These are phyloP conservation scores for Fusarium keratoplasticum DNA, from an alignment of 2,329 filamentous ascomycete genomes.

Conservation along the genomic window DNA sequence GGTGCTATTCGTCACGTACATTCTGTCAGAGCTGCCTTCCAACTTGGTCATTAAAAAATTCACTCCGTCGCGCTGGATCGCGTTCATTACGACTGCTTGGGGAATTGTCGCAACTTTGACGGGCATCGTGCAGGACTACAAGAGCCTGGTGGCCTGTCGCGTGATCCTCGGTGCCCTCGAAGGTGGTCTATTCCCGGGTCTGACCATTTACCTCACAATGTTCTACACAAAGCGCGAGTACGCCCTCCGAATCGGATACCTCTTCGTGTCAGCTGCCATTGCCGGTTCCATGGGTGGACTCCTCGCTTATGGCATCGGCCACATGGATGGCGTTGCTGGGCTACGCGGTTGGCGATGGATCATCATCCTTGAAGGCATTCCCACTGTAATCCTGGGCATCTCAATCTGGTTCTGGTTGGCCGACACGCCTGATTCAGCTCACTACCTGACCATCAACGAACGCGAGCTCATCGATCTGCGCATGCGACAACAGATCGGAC, in stretches of 20 bases:
- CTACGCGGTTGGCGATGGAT: conserved; percentile 66
- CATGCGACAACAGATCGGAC: conserved; percentile 45
- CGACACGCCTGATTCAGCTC: conserved; percentile 59
- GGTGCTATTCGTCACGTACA: conserved; percentile 51
- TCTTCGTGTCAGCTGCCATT: conserved; percentile 42
- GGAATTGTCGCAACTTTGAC: conserved; percentile 60
- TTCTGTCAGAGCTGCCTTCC: conserved; percentile 55
- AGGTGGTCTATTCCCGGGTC: conserved; percentile 58
- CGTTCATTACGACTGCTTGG: conserved; percentile 50
- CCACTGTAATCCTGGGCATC: conserved; percentile 49
- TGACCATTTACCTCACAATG: conserved; percentile 45
- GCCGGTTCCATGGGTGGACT: conserved; percentile 43
- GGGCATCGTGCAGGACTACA: conserved; percentile 54
- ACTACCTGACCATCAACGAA: conserved; percentile 66
- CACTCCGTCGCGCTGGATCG: conserved; percentile 47
- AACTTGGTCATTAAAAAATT: conserved; percentile 56
- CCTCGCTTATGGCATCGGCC: conserved; percentile 49
- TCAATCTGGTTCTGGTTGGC: conserved; percentile 46
- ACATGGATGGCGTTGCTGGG: conserved; percentile 44
- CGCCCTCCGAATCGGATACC: conserved; percentile 40
- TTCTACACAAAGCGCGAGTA: conserved; percentile 44
- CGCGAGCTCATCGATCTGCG: conserved; percentile 49
- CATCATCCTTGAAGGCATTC: conserved; percentile 62
- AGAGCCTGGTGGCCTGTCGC: conserved; percentile 53
- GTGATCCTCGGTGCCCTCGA: conserved; percentile 60